Percentiles rank a stretch among this genome's conserved stretches.
Conservation (phyloP, 257 asterid species). For the Lithospermum erythrorhizon region DNA sequence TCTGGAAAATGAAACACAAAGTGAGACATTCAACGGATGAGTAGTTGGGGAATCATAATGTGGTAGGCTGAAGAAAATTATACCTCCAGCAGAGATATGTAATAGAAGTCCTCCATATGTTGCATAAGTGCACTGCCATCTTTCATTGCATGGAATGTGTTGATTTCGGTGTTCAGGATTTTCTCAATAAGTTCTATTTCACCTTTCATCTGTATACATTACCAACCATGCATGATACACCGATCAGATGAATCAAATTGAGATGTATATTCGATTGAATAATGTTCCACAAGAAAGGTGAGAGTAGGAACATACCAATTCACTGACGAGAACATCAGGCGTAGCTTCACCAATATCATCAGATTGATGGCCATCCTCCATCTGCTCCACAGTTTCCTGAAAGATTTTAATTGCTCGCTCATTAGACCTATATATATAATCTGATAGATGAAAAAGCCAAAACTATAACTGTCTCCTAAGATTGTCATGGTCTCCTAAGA, state of each 20-base stretch:
- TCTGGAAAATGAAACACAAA: constrained; percentile 25
- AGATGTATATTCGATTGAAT: neutral
- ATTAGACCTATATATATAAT: no score
- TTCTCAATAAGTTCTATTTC: constrained; percentile 87
- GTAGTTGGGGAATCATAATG: neutral
- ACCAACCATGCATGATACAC: neutral
- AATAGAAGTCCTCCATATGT: constrained; percentile 98
- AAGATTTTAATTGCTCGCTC: neutral
- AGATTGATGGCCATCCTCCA: constrained; percentile 75
- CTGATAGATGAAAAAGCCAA: no score
- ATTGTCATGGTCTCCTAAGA: no score
- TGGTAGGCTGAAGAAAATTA: neutral
- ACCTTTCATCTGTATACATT: constrained; percentile 70
- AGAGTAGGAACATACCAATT: constrained; percentile 55
- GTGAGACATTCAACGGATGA: neutral
- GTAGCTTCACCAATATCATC: constrained; percentile 93
- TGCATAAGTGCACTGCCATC: constrained; percentile 99
- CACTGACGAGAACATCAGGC: constrained; percentile 82
- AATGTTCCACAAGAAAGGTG: neutral
- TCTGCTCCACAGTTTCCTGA: constrained; percentile 57
- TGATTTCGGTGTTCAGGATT: constrained; percentile 85
- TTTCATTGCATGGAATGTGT: constrained; percentile 78
- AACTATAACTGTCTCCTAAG: no score
- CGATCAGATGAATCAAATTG: neutral
- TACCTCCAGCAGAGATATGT: constrained; percentile 82